These are phyloP conservation scores for Celoporthe dispersa DNA, from an alignment of 2,329 filamentous ascomycete genomes.

Conservation along the genomic window DNA sequence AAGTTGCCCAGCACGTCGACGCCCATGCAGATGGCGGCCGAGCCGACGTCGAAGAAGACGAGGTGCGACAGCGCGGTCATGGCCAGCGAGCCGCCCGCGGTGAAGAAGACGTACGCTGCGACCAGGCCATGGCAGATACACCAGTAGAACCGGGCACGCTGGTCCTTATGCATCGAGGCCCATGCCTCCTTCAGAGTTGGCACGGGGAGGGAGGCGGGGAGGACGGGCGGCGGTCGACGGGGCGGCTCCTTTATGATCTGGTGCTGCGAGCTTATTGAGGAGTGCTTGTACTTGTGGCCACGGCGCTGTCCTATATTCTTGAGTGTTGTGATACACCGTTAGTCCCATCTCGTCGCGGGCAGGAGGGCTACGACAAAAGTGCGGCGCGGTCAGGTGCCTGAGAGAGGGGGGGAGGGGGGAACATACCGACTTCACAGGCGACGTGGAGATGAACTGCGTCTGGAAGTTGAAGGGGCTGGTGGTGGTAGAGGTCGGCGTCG, in stretches of 20 bases:
- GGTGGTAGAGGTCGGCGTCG: constrained; percentile 31
- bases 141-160: constrained; percentile 84
- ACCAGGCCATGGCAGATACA: constrained; percentile 86
- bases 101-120: constrained; percentile 84
- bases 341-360: background rate
- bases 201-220: constrained; percentile 89
- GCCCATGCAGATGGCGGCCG: constrained; percentile 85
- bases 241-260: constrained; percentile 96
- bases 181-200: constrained; percentile 88
- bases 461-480: constrained; percentile 93
- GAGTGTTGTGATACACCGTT: background rate
- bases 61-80: constrained; percentile 92
- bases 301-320: constrained; percentile 89
- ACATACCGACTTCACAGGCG: constrained; percentile 76
- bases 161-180: constrained; percentile 86
- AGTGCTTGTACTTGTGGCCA: constrained; percentile 97
- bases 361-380: background rate
- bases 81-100: constrained; percentile 81
- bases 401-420: background rate
- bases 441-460: constrained; percentile 75
- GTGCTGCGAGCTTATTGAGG: constrained; percentile 83
- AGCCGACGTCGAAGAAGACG: constrained; percentile 93
- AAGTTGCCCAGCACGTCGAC: constrained; percentile 97
- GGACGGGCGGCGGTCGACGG: constrained; percentile 79
- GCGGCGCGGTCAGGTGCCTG: background rate